These are phyloP conservation scores for Hericium rajendrae DNA, from an alignment of 768 basidiomycete species.

Conservation along the genomic window DNA sequence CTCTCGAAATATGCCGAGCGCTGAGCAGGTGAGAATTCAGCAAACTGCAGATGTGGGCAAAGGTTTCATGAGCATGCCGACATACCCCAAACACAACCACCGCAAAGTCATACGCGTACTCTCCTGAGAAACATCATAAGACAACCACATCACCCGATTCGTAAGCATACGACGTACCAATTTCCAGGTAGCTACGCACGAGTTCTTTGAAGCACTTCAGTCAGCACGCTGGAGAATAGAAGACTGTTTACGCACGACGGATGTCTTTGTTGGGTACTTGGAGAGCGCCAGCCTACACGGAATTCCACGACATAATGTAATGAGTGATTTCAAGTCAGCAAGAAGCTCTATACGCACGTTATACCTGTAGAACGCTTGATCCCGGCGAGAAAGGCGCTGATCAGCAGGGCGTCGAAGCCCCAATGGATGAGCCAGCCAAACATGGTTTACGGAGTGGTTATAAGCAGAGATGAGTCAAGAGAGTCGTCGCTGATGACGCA, in stretches of 20 bases:
- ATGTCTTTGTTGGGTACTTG: constrained; percentile 84
- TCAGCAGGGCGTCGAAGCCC: constrained; percentile 67
- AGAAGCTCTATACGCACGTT: constrained; percentile 45
- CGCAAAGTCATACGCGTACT: constrained; percentile 82
- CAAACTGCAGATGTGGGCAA: constrained; percentile 6
- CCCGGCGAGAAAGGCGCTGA: constrained; percentile 80
- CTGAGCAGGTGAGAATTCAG: constrained; percentile 26
- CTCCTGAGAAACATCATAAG: constrained; percentile 38
- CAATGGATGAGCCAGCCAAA: constrained; percentile 62
- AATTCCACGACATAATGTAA: not conserved
- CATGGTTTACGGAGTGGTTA: constrained; percentile 27
- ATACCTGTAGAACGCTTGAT: constrained; percentile 75
- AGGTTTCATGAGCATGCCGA: constrained; percentile 8
- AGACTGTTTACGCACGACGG: constrained; percentile 48
- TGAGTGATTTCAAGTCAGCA: not conserved
- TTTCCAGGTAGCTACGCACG: constrained; percentile 68
- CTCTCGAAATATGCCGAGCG: constrained; percentile 71
- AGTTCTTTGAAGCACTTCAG: constrained; percentile 38
- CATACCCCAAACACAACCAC: constrained; percentile 76
- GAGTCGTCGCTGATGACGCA: too few species aligned
- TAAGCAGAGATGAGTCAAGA: too few species aligned
- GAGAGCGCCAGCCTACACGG: constrained; percentile 57
- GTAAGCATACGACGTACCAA: constrained; percentile 38
- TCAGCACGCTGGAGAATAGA: not conserved
- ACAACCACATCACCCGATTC: not conserved